Percentiles rank a stretch among this genome's conserved stretches.
phyloP scores from a whole-genome alignment of 2,329 filamentous ascomycete species.

The Penicillium sp. region DNA sequence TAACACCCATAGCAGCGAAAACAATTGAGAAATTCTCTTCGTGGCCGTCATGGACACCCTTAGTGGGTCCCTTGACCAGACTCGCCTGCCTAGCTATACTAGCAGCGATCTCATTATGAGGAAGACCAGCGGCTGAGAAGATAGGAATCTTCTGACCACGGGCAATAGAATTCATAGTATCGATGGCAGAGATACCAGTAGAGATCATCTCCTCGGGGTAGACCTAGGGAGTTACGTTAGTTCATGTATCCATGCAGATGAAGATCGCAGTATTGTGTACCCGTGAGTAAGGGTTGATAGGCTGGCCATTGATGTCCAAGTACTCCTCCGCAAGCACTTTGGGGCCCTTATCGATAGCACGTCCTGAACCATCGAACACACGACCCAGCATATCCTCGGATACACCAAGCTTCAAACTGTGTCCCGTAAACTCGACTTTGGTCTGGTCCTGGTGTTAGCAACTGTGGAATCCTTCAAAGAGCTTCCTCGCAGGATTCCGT shows the following conservation, averaged over 20 bases:
- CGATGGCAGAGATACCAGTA: slow-evolving; percentile 97
- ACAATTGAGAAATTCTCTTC: slow-evolving; percentile 99
- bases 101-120: slow-evolving; percentile 98
- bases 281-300: slow-evolving; percentile 97
- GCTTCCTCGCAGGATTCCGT: slow-evolving; percentile 23
- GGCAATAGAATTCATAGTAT: slow-evolving; percentile 97
- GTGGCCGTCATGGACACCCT: slow-evolving; percentile 93
- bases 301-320: slow-evolving; percentile 96
- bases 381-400: slow-evolving; percentile 99
- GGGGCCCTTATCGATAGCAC: slow-evolving; percentile 97
- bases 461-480: slow-evolving; percentile 11
- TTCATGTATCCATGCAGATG: not conserved
- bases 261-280: slow-evolving; percentile 49
- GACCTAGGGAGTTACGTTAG: slow-evolving; percentile 56
- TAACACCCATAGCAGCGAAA: slow-evolving; percentile 99
- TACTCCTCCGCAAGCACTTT: slow-evolving; percentile 98
- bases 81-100: slow-evolving; percentile 98
- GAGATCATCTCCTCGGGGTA: slow-evolving; percentile 99
- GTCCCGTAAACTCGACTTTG: slow-evolving; percentile 93
- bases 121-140: slow-evolving; percentile 96
- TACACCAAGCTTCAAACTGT: slow-evolving; percentile 97
- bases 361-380: slow-evolving; percentile 96
- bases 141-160: slow-evolving; percentile 99
- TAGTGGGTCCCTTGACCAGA: slow-evolving; percentile 81
- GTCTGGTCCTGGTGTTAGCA: slow-evolving; percentile 57